phyloP scores from a whole-genome alignment of 768 basidiomycete species.

The Tylopilus sp. region DNA sequence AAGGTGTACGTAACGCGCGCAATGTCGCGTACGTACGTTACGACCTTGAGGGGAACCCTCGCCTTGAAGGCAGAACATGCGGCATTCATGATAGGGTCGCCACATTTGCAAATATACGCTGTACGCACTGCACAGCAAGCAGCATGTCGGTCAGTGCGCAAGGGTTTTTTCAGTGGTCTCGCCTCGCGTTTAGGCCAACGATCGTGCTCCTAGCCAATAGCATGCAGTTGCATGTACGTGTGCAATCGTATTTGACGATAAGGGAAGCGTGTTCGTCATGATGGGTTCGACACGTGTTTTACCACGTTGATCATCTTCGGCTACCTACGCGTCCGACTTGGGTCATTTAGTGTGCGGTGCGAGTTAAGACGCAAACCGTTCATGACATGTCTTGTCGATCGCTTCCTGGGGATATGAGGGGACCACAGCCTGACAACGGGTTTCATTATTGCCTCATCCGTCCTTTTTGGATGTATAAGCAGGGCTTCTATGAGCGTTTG shows the following conservation, averaged over 20 bases:
- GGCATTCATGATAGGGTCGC: conserved; percentile 2
- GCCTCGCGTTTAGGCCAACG: too few species aligned
- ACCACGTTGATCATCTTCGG: conserved; percentile 12
- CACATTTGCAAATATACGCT: conserved; percentile 16
- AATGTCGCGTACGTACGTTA: neutral
- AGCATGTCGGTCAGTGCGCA: neutral
- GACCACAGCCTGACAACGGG: conserved; percentile 11
- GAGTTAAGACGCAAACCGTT: conserved; percentile 2
- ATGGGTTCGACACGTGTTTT: conserved; percentile 21
- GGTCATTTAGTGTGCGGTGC: conserved; percentile 3
- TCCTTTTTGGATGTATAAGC: conserved; percentile 1
- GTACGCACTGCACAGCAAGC: neutral
- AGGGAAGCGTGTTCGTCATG: conserved; percentile 8
- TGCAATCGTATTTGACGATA: conserved; percentile 28
- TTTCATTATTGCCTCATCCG: conserved; percentile 31
- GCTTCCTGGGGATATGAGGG: conserved; percentile 19
- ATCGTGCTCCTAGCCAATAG: neutral
- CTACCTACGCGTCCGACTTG: neutral
- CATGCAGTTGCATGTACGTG: neutral
- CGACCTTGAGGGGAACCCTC: neutral
- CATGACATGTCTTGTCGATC: conserved; percentile 15
- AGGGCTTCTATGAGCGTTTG: conserved; percentile 26
- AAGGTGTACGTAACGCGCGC: too few species aligned
- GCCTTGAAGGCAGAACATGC: neutral
- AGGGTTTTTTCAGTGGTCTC: neutral